Percentiles rank a stretch among this genome's conserved stretches.
These are phyloP conservation scores for Coleophoma eucalyptorum DNA, from an alignment of 2,329 filamentous ascomycete genomes.

Conservation along the genomic window DNA sequence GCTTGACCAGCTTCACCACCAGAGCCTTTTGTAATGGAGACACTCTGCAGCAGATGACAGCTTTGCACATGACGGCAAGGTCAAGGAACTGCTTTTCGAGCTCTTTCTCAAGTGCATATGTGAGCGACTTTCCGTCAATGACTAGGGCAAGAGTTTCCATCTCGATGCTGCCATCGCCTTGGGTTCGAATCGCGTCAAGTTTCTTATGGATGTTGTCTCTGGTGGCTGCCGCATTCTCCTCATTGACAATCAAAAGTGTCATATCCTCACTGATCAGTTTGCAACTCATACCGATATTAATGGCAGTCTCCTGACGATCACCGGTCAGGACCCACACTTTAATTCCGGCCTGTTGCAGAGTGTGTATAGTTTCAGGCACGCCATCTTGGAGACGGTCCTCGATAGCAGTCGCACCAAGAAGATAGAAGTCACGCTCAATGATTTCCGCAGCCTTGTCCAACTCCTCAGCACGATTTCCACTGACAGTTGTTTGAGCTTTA, in stretches of 20 bases:
- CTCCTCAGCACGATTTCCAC: slow-evolving; percentile 89
- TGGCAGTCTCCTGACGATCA: slow-evolving; percentile 96
- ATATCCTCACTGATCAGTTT: slow-evolving; percentile 98
- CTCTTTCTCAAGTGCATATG: slow-evolving; percentile 88
- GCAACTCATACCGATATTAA: slow-evolving; percentile 99
- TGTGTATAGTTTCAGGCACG: slow-evolving; percentile 97
- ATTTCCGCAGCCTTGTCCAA: slow-evolving; percentile 95
- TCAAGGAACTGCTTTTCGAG: slow-evolving; percentile 92
- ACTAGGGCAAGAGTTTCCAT: slow-evolving; percentile 85
- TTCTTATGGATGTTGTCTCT: slow-evolving; percentile 92
- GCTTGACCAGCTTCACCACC: slow-evolving; percentile 96
- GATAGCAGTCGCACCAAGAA: slow-evolving; percentile 94
- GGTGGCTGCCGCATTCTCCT: slow-evolving; percentile 75
- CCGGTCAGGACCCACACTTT: slow-evolving; percentile 98
- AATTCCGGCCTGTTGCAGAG: slow-evolving; percentile 92
- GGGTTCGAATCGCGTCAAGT: slow-evolving; percentile 81
- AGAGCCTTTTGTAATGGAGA: slow-evolving; percentile 95
- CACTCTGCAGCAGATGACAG: slow-evolving; percentile 97
- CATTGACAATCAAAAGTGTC: slow-evolving; percentile 95
- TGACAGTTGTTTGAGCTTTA: slow-evolving; percentile 81
- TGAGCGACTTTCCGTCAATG: slow-evolving; percentile 95
- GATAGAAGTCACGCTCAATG: slow-evolving; percentile 86
- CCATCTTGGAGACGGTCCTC: slow-evolving; percentile 96
- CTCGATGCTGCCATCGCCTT: slow-evolving; percentile 72
- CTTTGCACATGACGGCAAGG: slow-evolving; percentile 92